These are phyloP conservation scores for Leccinum pachyderme DNA, from an alignment of 1,284 basidiomycete genomes.

Conservation along the genomic window DNA sequence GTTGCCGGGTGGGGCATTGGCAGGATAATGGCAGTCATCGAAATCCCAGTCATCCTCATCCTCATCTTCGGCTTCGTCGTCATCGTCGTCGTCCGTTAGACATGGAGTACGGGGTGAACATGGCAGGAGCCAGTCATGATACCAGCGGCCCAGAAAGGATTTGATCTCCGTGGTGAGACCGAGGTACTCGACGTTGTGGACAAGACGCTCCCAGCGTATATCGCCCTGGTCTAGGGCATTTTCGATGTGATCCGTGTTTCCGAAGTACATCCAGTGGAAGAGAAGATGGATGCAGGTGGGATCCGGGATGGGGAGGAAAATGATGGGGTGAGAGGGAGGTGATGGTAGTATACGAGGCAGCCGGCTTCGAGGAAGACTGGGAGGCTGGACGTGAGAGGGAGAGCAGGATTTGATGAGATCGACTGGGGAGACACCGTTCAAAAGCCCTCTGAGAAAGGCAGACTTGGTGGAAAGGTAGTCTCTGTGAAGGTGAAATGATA, in stretches of 20 bases:
- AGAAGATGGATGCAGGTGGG: slow-evolving; percentile 68
- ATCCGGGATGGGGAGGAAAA: slow-evolving; percentile 77
- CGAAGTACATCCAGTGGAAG: slow-evolving; percentile 79
- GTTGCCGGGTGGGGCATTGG: slow-evolving; percentile 17
- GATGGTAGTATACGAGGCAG: slow-evolving; percentile 66
- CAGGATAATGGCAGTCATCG: slow-evolving; percentile 24
- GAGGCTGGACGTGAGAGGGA: slow-evolving; percentile 13
- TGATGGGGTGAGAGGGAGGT: slow-evolving; percentile 56
- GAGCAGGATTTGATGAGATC: slow-evolving; percentile 44
- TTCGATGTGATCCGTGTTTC: slow-evolving; percentile 56
- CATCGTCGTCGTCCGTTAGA: slow-evolving; percentile 18
- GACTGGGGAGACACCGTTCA: slow-evolving; percentile 60
- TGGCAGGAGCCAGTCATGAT: slow-evolving; percentile 51
- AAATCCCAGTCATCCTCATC: slow-evolving; percentile 19
- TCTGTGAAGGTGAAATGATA: slow-evolving; percentile 49
- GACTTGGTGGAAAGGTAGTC: slow-evolving; percentile 76
- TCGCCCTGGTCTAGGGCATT: slow-evolving; percentile 56
- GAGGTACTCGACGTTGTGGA: slow-evolving; percentile 79
- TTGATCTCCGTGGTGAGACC: slow-evolving; percentile 67
- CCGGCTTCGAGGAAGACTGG: slow-evolving; percentile 45
- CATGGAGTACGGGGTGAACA: slow-evolving; percentile 10
- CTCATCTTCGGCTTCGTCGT: slow-evolving; percentile 4
- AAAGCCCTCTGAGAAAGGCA: slow-evolving; percentile 60
- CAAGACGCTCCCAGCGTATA: slow-evolving; percentile 74
- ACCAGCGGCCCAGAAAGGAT: slow-evolving; percentile 65